phyloP scores from a whole-genome alignment of 495 filamentous ascomycete genomes.

The Durotheca rogersii region DNA sequence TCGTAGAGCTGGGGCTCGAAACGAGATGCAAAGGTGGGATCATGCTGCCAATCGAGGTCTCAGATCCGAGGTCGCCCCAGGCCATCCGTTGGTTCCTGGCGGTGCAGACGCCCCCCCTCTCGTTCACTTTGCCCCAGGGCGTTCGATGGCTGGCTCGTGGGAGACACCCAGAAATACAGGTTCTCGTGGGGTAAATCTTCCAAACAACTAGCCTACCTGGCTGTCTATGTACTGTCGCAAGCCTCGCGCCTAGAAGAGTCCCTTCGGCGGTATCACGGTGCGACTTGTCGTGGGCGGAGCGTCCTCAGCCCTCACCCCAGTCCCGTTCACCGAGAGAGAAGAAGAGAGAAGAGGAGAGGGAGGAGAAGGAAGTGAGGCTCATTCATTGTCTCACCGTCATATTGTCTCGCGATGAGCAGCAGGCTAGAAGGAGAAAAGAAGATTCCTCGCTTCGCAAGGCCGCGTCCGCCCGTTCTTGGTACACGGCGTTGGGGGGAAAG shows the following conservation, averaged over 20 bases:
- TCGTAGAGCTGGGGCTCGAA: not conserved
- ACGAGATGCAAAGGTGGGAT: not conserved
- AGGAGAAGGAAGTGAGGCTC: too few species aligned
- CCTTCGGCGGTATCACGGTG: slow-evolving; percentile 20
- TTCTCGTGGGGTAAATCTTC: slow-evolving; percentile 11
- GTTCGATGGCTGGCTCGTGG: not conserved
- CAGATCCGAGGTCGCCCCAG: slow-evolving; percentile 5
- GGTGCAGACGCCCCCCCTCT: too few species aligned
- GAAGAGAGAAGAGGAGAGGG: too few species aligned
- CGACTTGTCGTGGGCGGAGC: slow-evolving; percentile 18
- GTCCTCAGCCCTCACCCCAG: too few species aligned
- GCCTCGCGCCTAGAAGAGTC: not conserved
- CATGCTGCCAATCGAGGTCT: slow-evolving; percentile 3
- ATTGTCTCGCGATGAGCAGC: not conserved
- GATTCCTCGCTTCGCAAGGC: not conserved
- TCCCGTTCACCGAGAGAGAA: too few species aligned
- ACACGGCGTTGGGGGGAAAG: too few species aligned
- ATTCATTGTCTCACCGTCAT: not conserved
- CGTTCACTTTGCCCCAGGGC: too few species aligned
- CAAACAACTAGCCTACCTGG: too few species aligned
- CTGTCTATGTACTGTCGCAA: slow-evolving; percentile 1
- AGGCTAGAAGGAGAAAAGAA: not conserved
- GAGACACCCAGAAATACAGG: not conserved
- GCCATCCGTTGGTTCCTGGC: not conserved
- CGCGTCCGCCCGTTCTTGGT: too few species aligned